Base-by-base conservation (phyloP, 306 rosid species). In the Mucuna pruriens region DNA sequence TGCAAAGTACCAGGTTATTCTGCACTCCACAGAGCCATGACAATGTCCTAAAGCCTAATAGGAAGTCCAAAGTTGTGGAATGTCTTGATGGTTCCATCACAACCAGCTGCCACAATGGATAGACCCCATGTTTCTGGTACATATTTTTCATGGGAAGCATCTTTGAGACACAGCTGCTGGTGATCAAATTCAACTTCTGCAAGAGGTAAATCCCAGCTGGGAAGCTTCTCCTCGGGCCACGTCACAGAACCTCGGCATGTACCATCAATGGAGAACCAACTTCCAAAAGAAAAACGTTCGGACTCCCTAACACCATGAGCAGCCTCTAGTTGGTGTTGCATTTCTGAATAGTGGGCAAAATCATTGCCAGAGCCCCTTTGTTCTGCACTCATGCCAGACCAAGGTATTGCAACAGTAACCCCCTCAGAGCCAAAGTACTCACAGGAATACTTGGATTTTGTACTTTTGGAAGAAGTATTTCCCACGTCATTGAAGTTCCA, bases 31-130 rank as follows among this genome's bases (percentile, higher is more conserved):
- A 54, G 22, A 60, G 51, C 40, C 82, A 70, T 49, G 70, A 38
- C 45, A 34, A n/a, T 58, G 63, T 82, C 42, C 73, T 91, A 89
- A 65, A 90, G 77, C 67, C 94, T 85, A 71, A 88, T 57, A 1
- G 99, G 98, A 85, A 95, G 79, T 87, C 99, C 97, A 62, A 91
- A 95, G 88, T 95, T 95, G 81, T 93, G 96, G 82, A 91, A 89
- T 52, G 97, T 93, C 68, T 84, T 89, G 69, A 95, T 91, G 63
- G 80, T 89, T 77, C 98, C 98, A 84, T 95, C 96, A 39, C 69
- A 84, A 78, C 92, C 90, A 4, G 93, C 96, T 1, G 97, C 79
- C 22, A 91, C 94, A 62, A 95, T 86, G 51, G 90, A 88, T 19
- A 88, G 85, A 25, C 97, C 98, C 98, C 97, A 93, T 44, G 92